Conservation (phyloP, 2,329 filamentous ascomycete genomes). For the Trichophyton mentagrophytes region DNA sequence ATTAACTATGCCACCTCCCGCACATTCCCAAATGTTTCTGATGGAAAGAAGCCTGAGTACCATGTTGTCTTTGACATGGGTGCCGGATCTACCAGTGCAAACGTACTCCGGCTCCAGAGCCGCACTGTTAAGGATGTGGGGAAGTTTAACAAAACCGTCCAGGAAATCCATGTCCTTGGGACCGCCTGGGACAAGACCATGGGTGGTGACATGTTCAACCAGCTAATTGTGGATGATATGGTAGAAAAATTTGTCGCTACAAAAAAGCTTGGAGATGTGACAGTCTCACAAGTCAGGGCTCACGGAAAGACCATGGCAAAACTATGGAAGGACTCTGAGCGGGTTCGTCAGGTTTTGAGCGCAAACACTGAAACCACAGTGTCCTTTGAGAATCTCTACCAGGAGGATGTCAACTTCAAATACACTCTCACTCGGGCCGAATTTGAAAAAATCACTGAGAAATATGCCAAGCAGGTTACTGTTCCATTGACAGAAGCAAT, state of each 20-base stretch:
- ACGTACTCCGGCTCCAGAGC: conserved; percentile 78
- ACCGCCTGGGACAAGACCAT: conserved; percentile 80
- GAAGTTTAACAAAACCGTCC: conserved; percentile 89
- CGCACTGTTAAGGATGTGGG: conserved; percentile 80
- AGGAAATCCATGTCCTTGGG: conserved; percentile 83
- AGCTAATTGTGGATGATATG: conserved; percentile 81
- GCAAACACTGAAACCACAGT: conserved; percentile 73
- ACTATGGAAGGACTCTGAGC: conserved; percentile 85
- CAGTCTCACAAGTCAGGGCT: conserved; percentile 39
- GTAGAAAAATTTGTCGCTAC: conserved; percentile 63
- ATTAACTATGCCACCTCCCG: conserved; percentile 89
- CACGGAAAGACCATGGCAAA: conserved; percentile 81
- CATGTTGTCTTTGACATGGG: conserved; percentile 98
- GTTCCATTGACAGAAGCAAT: conserved; percentile 62
- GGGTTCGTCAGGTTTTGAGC: conserved; percentile 75
- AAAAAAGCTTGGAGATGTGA: conserved; percentile 37
- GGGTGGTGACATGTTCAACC: conserved; percentile 80
- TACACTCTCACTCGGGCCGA: conserved; percentile 71
- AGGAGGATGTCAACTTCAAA: conserved; percentile 84
- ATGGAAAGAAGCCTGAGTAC: conserved; percentile 75
- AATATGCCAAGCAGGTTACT: conserved; percentile 55
- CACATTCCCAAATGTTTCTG: conserved; percentile 71
- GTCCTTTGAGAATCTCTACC: conserved; percentile 71
- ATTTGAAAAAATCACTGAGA: conserved; percentile 66
- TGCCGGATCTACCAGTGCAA: conserved; percentile 83